Base-by-base conservation (phyloP, 345 rosid genomes). In the Ricinus communis region DNA sequence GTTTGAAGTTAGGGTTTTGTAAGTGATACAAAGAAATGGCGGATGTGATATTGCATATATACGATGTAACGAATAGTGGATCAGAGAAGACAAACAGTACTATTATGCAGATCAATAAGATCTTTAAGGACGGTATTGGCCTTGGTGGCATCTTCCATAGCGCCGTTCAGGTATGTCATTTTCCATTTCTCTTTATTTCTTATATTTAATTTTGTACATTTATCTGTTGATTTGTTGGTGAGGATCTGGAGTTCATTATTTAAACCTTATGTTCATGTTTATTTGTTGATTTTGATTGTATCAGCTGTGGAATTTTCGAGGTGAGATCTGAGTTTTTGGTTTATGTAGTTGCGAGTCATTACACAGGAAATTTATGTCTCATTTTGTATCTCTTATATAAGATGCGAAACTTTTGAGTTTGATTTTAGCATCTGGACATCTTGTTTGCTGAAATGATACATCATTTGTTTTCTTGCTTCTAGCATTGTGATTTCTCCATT, bases 101-200 rank as follows among this genome's bases (percentile, higher is more conserved):
- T 24, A 88, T 95, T 68, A 67, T 89, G 87, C 88, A 93, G 78
- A 90, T 95, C 87, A 95, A 93, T 63, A 88, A 87, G 80, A 87
- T 95, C 89, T 93, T 95, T 84, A 95, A 95, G 74, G 99, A 95
- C 71, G 87, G 88, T 28, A 89, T 95, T 31, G 98, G 99, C 71
- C 73, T 95, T 15, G 98, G 99, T n/a, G 99, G 98, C 70, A 88
- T 91, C 86, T 91, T 95, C 81, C 99, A 95, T 82, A 90, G 97
- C 82, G 99, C 99, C 21, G 87, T 95, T 69, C 96, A 95, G 97
- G 99, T n/a, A n/a, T n/a, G n/a, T 90, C 25, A 10, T n/a, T 50
- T 11, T 14, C 46, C 49, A 24, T 49, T 1, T 45, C 0, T 40
- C 21, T 8, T 15, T 67, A 0, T 19, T 22, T 22, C 1, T 22